Base-by-base conservation (phyloP, 2,329 filamentous ascomycete genomes). In the Emergomyces pasteurianus region DNA sequence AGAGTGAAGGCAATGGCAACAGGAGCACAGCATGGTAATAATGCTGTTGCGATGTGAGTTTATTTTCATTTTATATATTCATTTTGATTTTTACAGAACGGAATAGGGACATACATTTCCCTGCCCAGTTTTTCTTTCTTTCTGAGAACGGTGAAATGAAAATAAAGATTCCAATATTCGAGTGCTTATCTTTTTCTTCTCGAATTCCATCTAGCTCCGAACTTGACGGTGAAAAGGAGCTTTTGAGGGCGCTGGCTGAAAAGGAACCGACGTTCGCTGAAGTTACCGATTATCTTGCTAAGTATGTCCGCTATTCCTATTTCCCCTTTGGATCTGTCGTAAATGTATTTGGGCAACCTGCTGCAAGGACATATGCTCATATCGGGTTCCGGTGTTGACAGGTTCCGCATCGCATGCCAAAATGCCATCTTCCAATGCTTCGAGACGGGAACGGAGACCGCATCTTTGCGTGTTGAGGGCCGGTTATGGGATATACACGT, bases 401-500 rank as follows among this genome's bases (percentile, higher is more conserved):
- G 86, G 66, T 86, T 88, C 72, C 89, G 90, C 66, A 77, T 86
- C 58, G 81, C 83, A 62, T 91, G 87, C 71, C 85, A 92, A 70
- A 81, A 82, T 65, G 83, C 85, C 61, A 86, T 94, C 62, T 88
- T 90, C 70, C 76, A 82, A 70, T 86, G 95, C 73, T 74, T 76
- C 61, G 70, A 75, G 63, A 65, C 70, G 57, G 46, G 49, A 23
- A 59, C 26, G 28, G 46, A 52, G 18, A 26, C 47, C 5, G 34
- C 31, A 40, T 46, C 58, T 26, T 31, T 31, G 64, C 81, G 84
- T 61, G 81, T 87, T 58, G 90, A 96, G 72, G 74, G 78, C 61
- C 81, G 80, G 63, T 81, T 97, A 54, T 97, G 92, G 92, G 80
- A 84, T 63, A 82, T 84, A 59, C 92, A 97, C 74, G 81, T 83